These are phyloP conservation scores for Alternaria ethzedia DNA, from an alignment of 2,329 filamentous ascomycete genomes.

Conservation along the genomic window DNA sequence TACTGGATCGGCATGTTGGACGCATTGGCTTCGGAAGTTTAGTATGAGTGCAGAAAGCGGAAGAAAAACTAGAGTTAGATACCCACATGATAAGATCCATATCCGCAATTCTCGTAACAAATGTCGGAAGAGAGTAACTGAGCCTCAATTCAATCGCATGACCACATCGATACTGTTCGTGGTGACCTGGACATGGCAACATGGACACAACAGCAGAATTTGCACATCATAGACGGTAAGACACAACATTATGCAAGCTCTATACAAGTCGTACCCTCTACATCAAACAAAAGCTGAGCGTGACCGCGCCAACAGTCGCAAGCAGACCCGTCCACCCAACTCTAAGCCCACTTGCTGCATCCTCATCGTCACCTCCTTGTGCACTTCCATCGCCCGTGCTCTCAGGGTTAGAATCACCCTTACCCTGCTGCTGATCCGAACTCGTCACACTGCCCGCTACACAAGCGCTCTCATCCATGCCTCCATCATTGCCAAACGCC, in stretches of 20 bases:
- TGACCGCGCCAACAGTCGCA: constrained; percentile 17
- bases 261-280: background rate
- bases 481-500: constrained; percentile 36
- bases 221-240: background rate
- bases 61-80: background rate
- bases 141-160: too few species aligned
- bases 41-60: background rate
- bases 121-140: too few species aligned
- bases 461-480: constrained; percentile 35
- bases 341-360: constrained; percentile 22
- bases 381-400: constrained; percentile 8
- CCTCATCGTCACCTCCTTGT: constrained; percentile 12
- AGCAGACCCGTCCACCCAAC: constrained; percentile 17
- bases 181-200: too few species aligned
- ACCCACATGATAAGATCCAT: background rate
- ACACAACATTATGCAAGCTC: background rate
- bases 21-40: constrained; percentile 14
- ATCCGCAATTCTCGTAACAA: background rate
- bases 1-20: constrained; percentile 19
- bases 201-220: background rate
- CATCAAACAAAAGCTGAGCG: constrained; percentile 4
- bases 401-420: constrained; percentile 31
- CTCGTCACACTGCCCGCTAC: constrained; percentile 37
- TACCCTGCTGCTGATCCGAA: constrained; percentile 33
- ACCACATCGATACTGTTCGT: too few species aligned